A percentile compares a stretch with the other conserved stretches of the same genome.
Conservation (phyloP, 768 basidiomycete genomes). For the Collybiopsis confluens region DNA sequence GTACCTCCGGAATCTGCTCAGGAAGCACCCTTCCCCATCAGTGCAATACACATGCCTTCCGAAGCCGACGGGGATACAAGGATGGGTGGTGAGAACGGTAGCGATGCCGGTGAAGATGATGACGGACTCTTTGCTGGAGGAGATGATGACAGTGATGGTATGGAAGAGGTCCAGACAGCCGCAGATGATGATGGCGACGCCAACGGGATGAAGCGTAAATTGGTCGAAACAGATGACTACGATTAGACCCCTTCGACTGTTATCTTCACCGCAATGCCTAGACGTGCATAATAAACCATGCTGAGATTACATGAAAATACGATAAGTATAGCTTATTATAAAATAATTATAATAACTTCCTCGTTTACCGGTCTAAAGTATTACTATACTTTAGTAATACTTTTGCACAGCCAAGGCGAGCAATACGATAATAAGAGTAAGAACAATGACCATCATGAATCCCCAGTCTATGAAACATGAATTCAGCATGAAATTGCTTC, state of each 20-base stretch:
- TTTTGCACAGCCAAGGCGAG: slow-evolving; percentile 38
- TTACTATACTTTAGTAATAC: slow-evolving; percentile 23
- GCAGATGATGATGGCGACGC: slow-evolving; percentile 41
- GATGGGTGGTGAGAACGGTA: slow-evolving; percentile 49
- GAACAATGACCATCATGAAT: slow-evolving; percentile 32
- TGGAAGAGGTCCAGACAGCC: slow-evolving; percentile 70
- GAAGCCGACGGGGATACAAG: slow-evolving; percentile 49
- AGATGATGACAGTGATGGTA: slow-evolving; percentile 73
- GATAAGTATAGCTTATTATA: slow-evolving; percentile 8
- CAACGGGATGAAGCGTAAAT: slow-evolving; percentile 64
- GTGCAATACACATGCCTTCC: slow-evolving; percentile 59
- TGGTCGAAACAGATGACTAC: slow-evolving; percentile 86
- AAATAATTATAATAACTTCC: not conserved
- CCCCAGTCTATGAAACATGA: slow-evolving; percentile 29
- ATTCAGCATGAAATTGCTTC: slow-evolving; percentile 11
- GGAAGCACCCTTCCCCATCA: slow-evolving; percentile 55
- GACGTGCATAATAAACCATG: slow-evolving; percentile 21
- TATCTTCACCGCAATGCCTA: too few relatives aligned
- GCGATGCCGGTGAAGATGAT: slow-evolving; percentile 68
- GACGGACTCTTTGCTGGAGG: slow-evolving; percentile 77
- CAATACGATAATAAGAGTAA: slow-evolving; percentile 39
- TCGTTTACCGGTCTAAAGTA: not conserved
- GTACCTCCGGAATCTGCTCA: slow-evolving; percentile 16
- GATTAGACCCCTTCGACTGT: slow-evolving; percentile 42
- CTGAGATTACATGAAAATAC: slow-evolving; percentile 5